Base-by-base conservation (phyloP, 106 monocot genomes). In the Iris macrosiphon region DNA sequence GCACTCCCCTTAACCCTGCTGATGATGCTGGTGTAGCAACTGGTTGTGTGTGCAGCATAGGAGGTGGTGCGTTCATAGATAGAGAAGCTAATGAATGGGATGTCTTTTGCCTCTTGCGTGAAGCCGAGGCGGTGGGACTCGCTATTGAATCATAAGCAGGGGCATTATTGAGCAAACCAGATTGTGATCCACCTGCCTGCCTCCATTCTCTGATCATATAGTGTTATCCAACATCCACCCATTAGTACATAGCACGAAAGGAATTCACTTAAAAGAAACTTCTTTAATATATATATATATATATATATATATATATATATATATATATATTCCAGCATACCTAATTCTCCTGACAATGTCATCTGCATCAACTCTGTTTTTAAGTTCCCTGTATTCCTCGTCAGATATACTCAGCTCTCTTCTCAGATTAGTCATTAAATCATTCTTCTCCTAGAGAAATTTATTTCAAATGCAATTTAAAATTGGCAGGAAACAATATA, bases 341-440 rank as follows among this genome's bases (percentile, higher is more conserved):
- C 85, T 82, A 79, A 87, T 87, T 59, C 65, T 72, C 29, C 35
- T 55, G 43, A 84, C 78, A 48, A 75, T 45, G 38, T 84, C 93
- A 66, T 93, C 93, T 55, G 83, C 72, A 75, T 88, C 88, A 9
- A 88, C 93, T 44, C 60, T 78, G 59, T 61, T 68, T 46, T 88
- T 70, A 2, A 93, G 63, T 55, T 75, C 72, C 34, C 93, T 69
- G 59, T 93, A 88, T 40, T 93, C 93, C 20, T 81, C 72, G 70
- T 93, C 75, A 39, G 93, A 77, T 29, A 93, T 60, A 64, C 84
- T 72, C 49, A 93, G 54, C 59, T 93, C 93, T 64, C 78, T 93
- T 48, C 93, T 71, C 24, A 93, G 77, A 59, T 88, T 88, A 31
- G 88, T 93, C 34, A 93, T 93, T 60, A 93, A 65, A 64, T 72